A percentile compares a stretch with the other conserved stretches of the same genome.
Evolutionary conservation across 2,329 filamentous ascomycete species (phyloP).

Genomic region (Sporothrix dimorphospora): DNA sequence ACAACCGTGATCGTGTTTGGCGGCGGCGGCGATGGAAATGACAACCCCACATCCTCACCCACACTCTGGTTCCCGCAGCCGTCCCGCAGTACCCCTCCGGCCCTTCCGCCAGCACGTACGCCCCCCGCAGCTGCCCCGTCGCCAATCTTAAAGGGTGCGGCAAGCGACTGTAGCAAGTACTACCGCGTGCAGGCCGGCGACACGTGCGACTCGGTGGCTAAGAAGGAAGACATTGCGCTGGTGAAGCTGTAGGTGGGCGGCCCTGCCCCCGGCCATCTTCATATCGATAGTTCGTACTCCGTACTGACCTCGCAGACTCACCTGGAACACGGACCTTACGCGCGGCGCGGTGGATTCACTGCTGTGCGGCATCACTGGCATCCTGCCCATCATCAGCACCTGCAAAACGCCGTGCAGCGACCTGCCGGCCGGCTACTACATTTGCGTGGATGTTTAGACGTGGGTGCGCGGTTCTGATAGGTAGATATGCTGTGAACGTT

Average conservation of each 20-base stretch:
- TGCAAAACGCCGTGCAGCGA: not conserved
- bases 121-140: not conserved
- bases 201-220: constrained; percentile 15
- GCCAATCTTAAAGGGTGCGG: constrained; percentile 2
- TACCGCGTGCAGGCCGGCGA: constrained; percentile 17
- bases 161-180: not conserved
- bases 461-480: no score
- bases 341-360: not conserved
- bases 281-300: not conserved
- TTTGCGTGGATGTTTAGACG: no score
- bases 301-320: not conserved
- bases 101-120: not conserved
- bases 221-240: not conserved
- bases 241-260: constrained; percentile 11
- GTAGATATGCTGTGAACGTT: no score
- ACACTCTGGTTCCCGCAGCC: constrained; percentile 20
- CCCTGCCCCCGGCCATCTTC: not conserved
- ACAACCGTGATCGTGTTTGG: not conserved
- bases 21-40: not conserved
- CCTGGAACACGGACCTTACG: constrained; percentile 6
- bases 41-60: not conserved
- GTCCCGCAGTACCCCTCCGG: not conserved
- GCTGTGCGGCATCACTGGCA: not conserved
- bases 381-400: not conserved
- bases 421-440: constrained; percentile 18